Conservation (phyloP, 2,329 filamentous ascomycete species). For the Aspergillus aculeatinus region DNA sequence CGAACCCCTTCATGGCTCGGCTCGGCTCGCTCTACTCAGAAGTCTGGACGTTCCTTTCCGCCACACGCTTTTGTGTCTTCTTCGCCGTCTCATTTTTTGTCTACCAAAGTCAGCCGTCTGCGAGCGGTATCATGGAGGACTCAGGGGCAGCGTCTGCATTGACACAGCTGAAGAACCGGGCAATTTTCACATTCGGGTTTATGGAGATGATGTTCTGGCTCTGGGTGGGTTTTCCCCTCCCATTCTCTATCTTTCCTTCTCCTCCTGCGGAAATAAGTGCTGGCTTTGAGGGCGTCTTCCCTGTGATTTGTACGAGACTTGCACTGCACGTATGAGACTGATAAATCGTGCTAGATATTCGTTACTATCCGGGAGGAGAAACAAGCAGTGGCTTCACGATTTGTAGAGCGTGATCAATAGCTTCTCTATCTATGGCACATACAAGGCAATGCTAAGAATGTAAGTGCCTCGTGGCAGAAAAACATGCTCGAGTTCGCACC, state of each 20-base stretch:
- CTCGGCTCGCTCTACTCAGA: slow-evolving; percentile 38
- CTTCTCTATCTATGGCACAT: not conserved
- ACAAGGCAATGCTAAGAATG: not conserved
- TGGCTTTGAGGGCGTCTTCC: too few relatives aligned
- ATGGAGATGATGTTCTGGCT: slow-evolving; percentile 84
- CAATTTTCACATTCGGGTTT: slow-evolving; percentile 83
- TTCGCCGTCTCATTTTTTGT: slow-evolving; percentile 40
- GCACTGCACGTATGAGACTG: slow-evolving; percentile 13
- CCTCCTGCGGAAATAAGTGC: not conserved
- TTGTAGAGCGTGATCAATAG: slow-evolving; percentile 22
- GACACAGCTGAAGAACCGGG: slow-evolving; percentile 74
- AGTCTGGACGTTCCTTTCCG: slow-evolving; percentile 39
- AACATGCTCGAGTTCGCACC: not conserved
- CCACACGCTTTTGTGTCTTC: slow-evolving; percentile 37
- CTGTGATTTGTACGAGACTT: slow-evolving; percentile 24
- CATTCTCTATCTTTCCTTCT: not conserved
- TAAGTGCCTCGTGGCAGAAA: not conserved
- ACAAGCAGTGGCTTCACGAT: slow-evolving; percentile 28
- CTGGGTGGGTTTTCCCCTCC: slow-evolving; percentile 58
- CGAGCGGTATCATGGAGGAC: slow-evolving; percentile 21
- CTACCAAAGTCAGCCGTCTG: slow-evolving; percentile 33
- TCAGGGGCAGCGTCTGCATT: slow-evolving; percentile 37
- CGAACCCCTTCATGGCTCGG: slow-evolving; percentile 26
- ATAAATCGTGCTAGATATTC: slow-evolving; percentile 29
- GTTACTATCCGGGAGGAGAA: slow-evolving; percentile 39